Evolutionary conservation across 331 rosid species (phyloP), one percentile per base, ranked within the genome.

Genomic region (Rosa hybrid): DNA sequence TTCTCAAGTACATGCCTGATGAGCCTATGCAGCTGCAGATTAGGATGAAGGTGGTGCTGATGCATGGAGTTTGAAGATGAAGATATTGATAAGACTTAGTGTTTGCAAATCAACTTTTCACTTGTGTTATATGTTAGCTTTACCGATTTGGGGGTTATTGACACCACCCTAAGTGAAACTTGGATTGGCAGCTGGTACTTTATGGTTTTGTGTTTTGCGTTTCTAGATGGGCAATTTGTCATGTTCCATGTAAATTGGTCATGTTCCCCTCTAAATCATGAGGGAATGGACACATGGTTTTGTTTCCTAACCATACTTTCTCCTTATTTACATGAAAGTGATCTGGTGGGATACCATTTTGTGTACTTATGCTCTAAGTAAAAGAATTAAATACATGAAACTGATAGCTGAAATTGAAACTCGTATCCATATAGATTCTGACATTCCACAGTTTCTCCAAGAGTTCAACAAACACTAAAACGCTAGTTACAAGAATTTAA

Each of bases 1-100:
- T 87, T 79, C 90, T 84, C 69, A 87, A 84, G 84, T 87, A 81
- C 87, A 87, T 84, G 90, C 86, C 90, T 16, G 86, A 87, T 60
- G 90, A 87, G 64, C 88, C 86, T 12, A 87, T 90, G 30, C 2
- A 1, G 30, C 30, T 27, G 30, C 1, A 27, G 2, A 27, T 27
- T 27, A 27, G 30, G 30, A 27, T 27, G 30, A 27, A 27, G 30
- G 30, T 27, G 30, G 30, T 27, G 30, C 30, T 27, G 30, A 27
- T 27, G 30, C 30, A 27, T 27, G 30, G 30, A 27, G 30, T 27
- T 89, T 71, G 87, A 82, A 79, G 30, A 27, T 27, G 30, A 27
- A 27, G 30, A 27, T 27, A 27, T 27, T 27, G 30, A 27, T 27
- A 27, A 27, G 30, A 27, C 1, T 27, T 27, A 1, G 30, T 27